Evolutionary conservation across 2,329 filamentous ascomycete genomes (phyloP).

Genomic region (Calonectria pteridis): DNA sequence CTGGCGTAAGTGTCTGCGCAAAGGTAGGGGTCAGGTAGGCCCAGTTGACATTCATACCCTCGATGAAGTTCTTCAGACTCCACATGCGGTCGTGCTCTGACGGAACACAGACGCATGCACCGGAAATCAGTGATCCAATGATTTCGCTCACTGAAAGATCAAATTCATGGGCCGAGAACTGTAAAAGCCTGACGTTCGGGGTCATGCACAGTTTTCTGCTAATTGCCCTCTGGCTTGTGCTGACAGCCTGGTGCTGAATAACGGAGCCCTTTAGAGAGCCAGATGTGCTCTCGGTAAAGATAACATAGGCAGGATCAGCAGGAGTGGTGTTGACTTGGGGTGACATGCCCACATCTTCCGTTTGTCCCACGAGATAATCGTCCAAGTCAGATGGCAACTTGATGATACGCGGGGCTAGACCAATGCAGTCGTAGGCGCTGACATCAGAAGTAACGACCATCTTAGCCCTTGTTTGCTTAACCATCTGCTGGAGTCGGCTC

Average conservation of each 20-base stretch:
- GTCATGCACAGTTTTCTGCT: conserved; percentile 5
- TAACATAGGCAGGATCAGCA: conserved; percentile 29
- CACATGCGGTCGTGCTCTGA: conserved; percentile 9
- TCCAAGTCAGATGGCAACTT: neutral
- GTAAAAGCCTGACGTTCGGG: conserved; percentile 10
- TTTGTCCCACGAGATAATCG: neutral
- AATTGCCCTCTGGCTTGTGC: conserved; percentile 23
- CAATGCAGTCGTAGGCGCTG: neutral
- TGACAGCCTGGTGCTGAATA: conserved; percentile 35
- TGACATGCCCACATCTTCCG: neutral
- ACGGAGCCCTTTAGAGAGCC: conserved; percentile 41
- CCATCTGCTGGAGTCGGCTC: neutral
- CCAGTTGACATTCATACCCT: conserved; percentile 1
- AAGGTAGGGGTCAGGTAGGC: conserved; percentile 12
- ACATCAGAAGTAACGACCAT: neutral
- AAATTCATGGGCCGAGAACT: conserved; percentile 23
- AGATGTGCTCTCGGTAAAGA: conserved; percentile 44
- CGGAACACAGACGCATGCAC: conserved; percentile 27
- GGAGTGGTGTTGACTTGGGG: neutral
- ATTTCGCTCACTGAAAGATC: conserved; percentile 20
- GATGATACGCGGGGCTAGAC: neutral
- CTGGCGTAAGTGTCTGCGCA: neutral
- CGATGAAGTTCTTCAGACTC: conserved; percentile 6
- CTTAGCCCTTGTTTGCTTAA: neutral
- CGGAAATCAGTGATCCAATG: conserved; percentile 14